Conservation (phyloP, 2,329 filamentous ascomycete genomes). For the Verticillium tricorpus region DNA sequence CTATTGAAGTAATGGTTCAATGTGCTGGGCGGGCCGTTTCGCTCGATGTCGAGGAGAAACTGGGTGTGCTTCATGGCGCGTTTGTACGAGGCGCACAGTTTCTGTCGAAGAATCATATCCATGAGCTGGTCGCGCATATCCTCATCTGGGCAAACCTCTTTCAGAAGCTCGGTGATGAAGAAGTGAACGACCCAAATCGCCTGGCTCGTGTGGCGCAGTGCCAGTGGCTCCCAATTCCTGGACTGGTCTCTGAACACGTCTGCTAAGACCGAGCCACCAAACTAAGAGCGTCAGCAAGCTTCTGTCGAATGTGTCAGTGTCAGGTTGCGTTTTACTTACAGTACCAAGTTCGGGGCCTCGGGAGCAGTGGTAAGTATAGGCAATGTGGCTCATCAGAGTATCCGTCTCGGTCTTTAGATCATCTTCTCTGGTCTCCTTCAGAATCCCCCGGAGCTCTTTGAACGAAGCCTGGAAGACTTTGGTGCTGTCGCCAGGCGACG, state of each 20-base stretch:
- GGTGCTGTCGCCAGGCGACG: too few relatives aligned
- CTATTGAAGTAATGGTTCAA: conserved; percentile 49
- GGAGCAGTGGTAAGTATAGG: background rate
- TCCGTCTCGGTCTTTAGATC: background rate
- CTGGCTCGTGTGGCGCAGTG: conserved; percentile 44
- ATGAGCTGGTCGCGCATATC: conserved; percentile 37
- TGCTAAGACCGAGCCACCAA: conserved; percentile 33
- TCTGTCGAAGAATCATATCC: conserved; percentile 35
- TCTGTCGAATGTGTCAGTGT: background rate
- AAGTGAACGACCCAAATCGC: conserved; percentile 46
- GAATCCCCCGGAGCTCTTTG: background rate
- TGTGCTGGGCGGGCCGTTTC: conserved; percentile 39
- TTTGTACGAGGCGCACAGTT: conserved; percentile 40
- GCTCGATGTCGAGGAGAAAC: conserved; percentile 50
- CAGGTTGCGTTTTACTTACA: background rate
- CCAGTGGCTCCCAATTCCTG: conserved; percentile 45
- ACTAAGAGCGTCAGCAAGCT: conserved; percentile 18
- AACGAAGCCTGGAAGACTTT: background rate
- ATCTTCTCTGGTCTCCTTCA: background rate
- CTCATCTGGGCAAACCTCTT: conserved; percentile 35
- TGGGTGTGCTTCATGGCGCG: conserved; percentile 41
- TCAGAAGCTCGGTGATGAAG: conserved; percentile 43
- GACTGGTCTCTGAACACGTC: conserved; percentile 49
- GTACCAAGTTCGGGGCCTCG: conserved; percentile 2
- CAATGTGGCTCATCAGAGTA: background rate